Base-by-base conservation (phyloP, 2,329 filamentous ascomycete species). In the Knufia petricola region DNA sequence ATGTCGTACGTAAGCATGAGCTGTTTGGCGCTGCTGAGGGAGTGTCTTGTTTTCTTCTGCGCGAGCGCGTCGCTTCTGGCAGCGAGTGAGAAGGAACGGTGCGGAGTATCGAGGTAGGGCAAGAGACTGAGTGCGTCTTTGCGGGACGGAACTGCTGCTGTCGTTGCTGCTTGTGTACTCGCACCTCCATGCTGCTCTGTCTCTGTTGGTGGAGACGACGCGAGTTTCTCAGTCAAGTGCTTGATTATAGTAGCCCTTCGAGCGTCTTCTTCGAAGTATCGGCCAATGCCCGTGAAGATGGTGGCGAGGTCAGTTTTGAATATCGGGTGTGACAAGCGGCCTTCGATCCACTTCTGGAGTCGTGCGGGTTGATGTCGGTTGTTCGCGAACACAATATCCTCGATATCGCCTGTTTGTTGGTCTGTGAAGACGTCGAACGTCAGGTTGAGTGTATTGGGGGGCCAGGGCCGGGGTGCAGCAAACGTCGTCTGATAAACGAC, bases 221-320 rank as follows among this genome's bases (percentile, higher is more conserved):
- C n/a, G 3, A 31, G 52, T 8, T 46, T 42, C 17, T 38, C 13
- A 9, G 49, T 31, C 21, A 59, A 31, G n/a, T 38, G 38, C 13
- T 45, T 50, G 26, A 58, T 58, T 19, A 51, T 23, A 39, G 48
- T 55, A 9, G 58, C 55, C n/a, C 58, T 48, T 38, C 54, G 46
- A 7, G 58, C 46, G 7, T 49, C 43, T 15, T 52, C 53, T 37
- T 23, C 41, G 46, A 58, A 59, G 45, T 55, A 59, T 42, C 50
- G 44, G 8, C 57, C 58, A 9, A 58, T 46, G 12, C 54, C 58
- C 52, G 57, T 58, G 12, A 58, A 38, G 20, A 57, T 19, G 1
- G 50, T 52, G 21, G 50, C 52, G 3, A 58, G 43, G 47, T 59
- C 54, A 23, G 41, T 45, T 3, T 39, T 36, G 36, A 58, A 52